Conservation (phyloP, 139 green algal species). For the Desmodesmus armatus region DNA sequence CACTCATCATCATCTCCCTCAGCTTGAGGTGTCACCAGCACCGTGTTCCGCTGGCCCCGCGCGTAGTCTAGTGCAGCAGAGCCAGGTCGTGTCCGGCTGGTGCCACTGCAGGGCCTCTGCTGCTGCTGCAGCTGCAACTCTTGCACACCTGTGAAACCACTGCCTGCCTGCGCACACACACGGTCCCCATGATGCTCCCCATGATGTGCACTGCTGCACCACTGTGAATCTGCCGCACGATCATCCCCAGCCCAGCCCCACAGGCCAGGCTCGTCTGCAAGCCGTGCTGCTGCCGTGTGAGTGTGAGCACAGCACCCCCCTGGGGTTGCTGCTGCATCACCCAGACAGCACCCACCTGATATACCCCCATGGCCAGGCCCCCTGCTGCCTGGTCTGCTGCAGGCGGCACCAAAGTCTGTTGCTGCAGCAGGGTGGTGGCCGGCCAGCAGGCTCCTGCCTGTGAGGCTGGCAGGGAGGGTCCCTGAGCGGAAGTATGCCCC, state of each 20-base stretch:
- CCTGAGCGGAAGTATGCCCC: conserved; percentile 8
- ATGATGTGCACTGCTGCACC: neutral
- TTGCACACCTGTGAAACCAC: too few relatives aligned
- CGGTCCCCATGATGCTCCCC: neutral
- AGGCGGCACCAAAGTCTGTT: neutral
- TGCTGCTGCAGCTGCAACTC: conserved; percentile 1
- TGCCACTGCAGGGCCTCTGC: neutral
- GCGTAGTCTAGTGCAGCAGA: conserved; percentile 1
- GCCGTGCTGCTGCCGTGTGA: too few relatives aligned
- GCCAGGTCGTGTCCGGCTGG: neutral
- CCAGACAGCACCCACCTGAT: neutral
- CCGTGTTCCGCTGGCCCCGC: neutral
- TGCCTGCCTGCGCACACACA: neutral
- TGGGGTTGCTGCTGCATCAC: neutral
- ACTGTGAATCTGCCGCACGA: neutral
- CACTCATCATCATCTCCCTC: neutral
- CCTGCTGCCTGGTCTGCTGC: conserved; percentile 27
- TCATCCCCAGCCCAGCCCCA: conserved; percentile 42
- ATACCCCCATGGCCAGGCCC: too few relatives aligned
- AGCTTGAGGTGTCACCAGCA: neutral
- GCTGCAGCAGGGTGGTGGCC: neutral
- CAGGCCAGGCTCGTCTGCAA: conserved; percentile 20
- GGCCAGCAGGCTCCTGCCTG: neutral
- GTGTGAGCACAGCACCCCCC: too few relatives aligned
- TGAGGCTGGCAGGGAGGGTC: neutral